phyloP scores from a whole-genome alignment of 306 rosid genomes.

The Vigna angularis region DNA sequence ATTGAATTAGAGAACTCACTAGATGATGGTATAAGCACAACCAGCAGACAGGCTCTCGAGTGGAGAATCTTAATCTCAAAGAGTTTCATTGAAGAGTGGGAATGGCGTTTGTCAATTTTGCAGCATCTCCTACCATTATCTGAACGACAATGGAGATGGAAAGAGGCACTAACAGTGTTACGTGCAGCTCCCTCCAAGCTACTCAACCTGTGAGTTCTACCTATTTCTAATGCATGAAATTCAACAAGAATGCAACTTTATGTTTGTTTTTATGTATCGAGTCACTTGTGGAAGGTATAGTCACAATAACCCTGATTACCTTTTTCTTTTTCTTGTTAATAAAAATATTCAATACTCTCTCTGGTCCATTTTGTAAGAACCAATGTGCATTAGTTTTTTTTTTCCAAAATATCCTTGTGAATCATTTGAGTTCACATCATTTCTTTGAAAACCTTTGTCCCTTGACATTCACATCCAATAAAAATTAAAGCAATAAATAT shows the following conservation, averaged over 20 bases:
- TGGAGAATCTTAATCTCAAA: slow-evolving; percentile 86
- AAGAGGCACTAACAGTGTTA: slow-evolving; percentile 89
- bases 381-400: neutral
- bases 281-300: neutral
- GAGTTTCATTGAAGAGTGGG: slow-evolving; percentile 94
- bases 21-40: slow-evolving; percentile 58
- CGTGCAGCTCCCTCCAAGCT: slow-evolving; percentile 97
- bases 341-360: neutral
- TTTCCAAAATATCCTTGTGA: neutral
- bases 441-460: neutral
- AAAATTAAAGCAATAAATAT: neutral
- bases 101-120: slow-evolving; percentile 97
- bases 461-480: neutral
- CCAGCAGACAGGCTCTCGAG: slow-evolving; percentile 84
- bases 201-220: slow-evolving; percentile 89
- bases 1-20: slow-evolving; percentile 61
- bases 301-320: neutral
- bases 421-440: neutral
- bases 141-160: slow-evolving; percentile 97
- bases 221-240: slow-evolving; percentile 17
- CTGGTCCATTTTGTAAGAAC: neutral
- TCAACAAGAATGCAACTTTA: neutral
- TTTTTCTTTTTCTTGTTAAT: neutral
- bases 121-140: slow-evolving; percentile 95
- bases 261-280: neutral